These are phyloP conservation scores for Phyllosticta capitalensis DNA, from an alignment of 2,329 filamentous ascomycete genomes.

Conservation along the genomic window DNA sequence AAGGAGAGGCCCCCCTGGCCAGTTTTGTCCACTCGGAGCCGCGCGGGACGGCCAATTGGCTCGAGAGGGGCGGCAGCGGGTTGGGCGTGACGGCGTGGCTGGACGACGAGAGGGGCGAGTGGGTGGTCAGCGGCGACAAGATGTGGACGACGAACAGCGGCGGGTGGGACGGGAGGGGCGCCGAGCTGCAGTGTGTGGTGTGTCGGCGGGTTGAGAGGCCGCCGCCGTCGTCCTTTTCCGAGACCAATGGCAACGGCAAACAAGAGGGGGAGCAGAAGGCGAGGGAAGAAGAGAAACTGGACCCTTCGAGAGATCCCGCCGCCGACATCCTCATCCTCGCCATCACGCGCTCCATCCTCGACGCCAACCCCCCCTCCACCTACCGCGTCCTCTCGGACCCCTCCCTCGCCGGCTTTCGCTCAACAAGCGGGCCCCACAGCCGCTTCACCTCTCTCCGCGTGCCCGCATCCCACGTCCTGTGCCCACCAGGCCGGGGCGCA, in stretches of 20 bases:
- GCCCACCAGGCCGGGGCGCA: conserved; percentile 34
- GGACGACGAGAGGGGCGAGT: conserved; percentile 37
- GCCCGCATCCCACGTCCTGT: conserved; percentile 39
- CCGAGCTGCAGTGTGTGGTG: conserved; percentile 44
- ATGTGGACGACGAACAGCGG: conserved; percentile 47
- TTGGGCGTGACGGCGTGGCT: conserved; percentile 40
- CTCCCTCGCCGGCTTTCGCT: conserved; percentile 38
- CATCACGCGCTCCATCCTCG: conserved; percentile 40
- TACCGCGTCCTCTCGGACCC: conserved; percentile 41
- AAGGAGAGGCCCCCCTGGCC: conserved; percentile 38
- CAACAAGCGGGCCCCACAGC: conserved; percentile 41
- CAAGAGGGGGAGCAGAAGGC: conserved; percentile 10
- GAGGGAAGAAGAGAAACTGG: too few relatives aligned
- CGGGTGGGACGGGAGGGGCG: conserved; percentile 45
- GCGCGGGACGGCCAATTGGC: conserved; percentile 42
- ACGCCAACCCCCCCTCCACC: conserved; percentile 32
- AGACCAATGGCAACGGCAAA: conserved; percentile 11
- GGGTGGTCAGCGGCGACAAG: conserved; percentile 47
- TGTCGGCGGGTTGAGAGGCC: conserved; percentile 34
- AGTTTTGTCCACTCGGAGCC: conserved; percentile 46
- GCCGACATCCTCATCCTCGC: conserved; percentile 40
- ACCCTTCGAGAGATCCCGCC: conserved; percentile 19
- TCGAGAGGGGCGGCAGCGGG: conserved; percentile 41
- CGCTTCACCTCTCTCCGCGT: conserved; percentile 40
- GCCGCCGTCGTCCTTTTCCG: conserved; percentile 36